Evolutionary conservation across 352 stramenopile species (phyloP), one percentile per base, ranked within the genome.

Genomic region (Pseudoperonospora humuli): DNA sequence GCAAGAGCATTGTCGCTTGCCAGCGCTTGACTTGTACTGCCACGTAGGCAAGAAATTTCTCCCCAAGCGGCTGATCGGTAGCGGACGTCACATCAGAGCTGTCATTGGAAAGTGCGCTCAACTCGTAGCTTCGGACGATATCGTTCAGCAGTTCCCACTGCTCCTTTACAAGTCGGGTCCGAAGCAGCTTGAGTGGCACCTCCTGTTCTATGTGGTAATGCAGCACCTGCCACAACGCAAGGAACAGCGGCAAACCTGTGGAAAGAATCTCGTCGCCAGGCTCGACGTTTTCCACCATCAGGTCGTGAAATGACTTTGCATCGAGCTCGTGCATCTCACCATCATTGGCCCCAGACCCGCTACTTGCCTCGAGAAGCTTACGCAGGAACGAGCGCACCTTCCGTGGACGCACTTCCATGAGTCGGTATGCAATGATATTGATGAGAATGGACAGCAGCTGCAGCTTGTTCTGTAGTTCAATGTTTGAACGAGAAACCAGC

Each of bases 131-230:
- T 31, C 55, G 48, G n/a, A 86, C 71, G 19, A 91, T 83, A 21
- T 77, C 60, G 35, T 62, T 57, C 6, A 87, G 49, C 28, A 91
- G 44, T 7, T 44, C 47, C 62, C 64, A 75, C 51, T 91, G 71
- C 53, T 88, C 71, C 7, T 64, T 57, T 24, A 80, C 61, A 3
- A 91, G 51, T 7, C 59, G 68, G 34, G 74, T 38, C n/a, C 66
- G 74, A 13, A 88, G 63, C 21, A 80, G 50, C 39, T 75, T 54
- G 45, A 76, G 57, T 10, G 70, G 55, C 13, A 92, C 75, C 42
- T 92, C 79, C 52, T 92, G 79, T 39, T 92, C 79, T 11, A 92
- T 70, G 56, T 88, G 79, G 59, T 92, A 92, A 39, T 89, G 73
- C 29, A 92, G 67, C 33, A 89, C 77, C 40, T 92, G 75, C 64